These are phyloP conservation scores for Puccinia polysora DNA, from an alignment of 1,284 basidiomycete genomes.

Conservation along the genomic window DNA sequence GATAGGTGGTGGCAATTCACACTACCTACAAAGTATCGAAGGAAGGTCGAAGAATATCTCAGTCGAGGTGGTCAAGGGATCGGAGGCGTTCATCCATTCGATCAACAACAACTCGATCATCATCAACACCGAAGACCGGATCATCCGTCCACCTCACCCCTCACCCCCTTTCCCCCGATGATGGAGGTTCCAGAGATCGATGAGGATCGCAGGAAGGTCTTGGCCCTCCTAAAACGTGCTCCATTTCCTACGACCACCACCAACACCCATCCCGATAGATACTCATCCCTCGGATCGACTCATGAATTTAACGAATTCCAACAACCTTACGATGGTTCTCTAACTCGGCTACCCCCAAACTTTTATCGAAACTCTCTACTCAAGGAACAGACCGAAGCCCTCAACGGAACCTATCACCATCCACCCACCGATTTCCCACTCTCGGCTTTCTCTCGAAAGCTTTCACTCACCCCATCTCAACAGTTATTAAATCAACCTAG, in stretches of 20 bases:
- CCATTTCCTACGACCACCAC: not conserved
- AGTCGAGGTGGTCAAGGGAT: constrained; percentile 14
- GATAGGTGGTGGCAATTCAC: constrained; percentile 50
- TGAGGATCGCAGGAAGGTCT: constrained; percentile 12
- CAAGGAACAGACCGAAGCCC: no score
- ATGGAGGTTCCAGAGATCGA: constrained; percentile 22
- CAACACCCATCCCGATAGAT: not conserved
- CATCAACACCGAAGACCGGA: not conserved
- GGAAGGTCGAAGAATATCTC: constrained; percentile 48
- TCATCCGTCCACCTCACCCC: constrained; percentile 19
- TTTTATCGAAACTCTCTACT: no score
- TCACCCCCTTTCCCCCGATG: constrained; percentile 42
- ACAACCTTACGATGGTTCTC: not conserved
- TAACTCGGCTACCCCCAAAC: no score
- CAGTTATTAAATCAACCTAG: constrained; percentile 28
- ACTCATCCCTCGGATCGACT: not conserved
- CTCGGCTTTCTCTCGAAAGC: constrained; percentile 29
- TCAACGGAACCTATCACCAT: not conserved
- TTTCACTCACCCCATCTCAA: constrained; percentile 16
- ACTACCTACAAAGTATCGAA: constrained; percentile 47
- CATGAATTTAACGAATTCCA: not conserved
- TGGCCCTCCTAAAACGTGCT: constrained; percentile 7
- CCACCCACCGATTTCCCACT: constrained; percentile 25
- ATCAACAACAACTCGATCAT: not conserved
- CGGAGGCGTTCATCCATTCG: constrained; percentile 11